phyloP scores from a whole-genome alignment of 106 monocot genomes.

The Phalaenopsis equestris region DNA sequence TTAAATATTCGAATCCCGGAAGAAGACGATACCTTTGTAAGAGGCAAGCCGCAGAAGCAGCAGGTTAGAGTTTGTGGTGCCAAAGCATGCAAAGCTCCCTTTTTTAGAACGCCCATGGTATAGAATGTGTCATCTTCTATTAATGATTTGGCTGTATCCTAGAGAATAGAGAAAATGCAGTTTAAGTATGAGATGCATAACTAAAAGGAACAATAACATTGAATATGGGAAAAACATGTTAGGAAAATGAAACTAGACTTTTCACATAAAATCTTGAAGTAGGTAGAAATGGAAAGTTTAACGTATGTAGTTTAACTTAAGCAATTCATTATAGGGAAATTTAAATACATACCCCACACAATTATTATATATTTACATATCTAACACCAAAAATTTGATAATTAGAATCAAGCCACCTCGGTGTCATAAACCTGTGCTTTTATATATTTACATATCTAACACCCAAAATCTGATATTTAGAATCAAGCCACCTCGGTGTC shows the following conservation, averaged over 20 bases:
- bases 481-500: too few species aligned
- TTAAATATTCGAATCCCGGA: conserved; percentile 63
- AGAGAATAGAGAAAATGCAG: conserved; percentile 2
- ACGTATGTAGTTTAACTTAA: background rate
- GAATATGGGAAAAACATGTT: background rate
- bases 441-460: too few species aligned
- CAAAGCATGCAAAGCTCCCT: conserved; percentile 83
- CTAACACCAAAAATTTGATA: too few species aligned
- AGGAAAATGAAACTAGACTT: background rate
- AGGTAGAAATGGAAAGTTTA: background rate
- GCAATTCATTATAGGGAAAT: background rate
- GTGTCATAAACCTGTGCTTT: too few species aligned
- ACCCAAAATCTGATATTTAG: too few species aligned
- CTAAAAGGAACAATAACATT: background rate
- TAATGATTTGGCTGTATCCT: conserved; percentile 91
- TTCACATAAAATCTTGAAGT: background rate
- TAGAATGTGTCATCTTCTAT: conserved; percentile 95
- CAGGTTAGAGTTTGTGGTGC: conserved; percentile 54
- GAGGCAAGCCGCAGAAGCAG: conserved; percentile 69
- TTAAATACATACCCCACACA: too few species aligned
- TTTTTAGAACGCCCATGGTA: conserved; percentile 77
- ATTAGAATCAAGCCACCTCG: too few species aligned
- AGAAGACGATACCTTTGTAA: conserved; percentile 49
- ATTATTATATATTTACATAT: too few species aligned
- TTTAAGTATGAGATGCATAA: background rate